These are phyloP conservation scores for Auxenochlorella protothecoides DNA, from an alignment of 139 green algal genomes.

Conservation along the genomic window DNA sequence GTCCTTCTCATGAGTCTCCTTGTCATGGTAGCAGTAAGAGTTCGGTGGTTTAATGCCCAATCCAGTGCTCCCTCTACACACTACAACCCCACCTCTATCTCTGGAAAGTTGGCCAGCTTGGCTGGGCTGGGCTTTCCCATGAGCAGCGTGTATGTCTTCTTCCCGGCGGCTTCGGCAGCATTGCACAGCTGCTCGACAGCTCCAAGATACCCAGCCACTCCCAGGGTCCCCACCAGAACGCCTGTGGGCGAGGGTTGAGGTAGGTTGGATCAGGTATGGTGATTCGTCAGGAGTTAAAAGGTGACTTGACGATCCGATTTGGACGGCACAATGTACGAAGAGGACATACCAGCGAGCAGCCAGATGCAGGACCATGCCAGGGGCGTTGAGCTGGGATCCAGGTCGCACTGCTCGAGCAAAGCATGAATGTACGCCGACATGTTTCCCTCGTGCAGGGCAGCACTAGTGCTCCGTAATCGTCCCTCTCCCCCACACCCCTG, in stretches of 20 bases:
- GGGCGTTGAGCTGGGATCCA: too few relatives aligned
- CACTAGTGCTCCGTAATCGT: too few relatives aligned
- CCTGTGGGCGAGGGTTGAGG: conserved; percentile 8
- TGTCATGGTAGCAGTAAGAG: not conserved
- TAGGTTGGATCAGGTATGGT: too few relatives aligned
- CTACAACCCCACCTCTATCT: conserved; percentile 51
- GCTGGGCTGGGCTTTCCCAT: conserved; percentile 83
- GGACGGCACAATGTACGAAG: too few relatives aligned
- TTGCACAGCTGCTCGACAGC: conserved; percentile 39
- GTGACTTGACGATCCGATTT: too few relatives aligned
- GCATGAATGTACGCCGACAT: too few relatives aligned
- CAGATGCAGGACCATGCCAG: too few relatives aligned
- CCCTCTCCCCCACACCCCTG: not conserved
- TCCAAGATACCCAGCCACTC: conserved; percentile 56
- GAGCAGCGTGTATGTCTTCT: conserved; percentile 81
- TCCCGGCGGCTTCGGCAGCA: conserved; percentile 50
- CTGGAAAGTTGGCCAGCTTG: conserved; percentile 96
- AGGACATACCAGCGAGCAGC: too few relatives aligned
- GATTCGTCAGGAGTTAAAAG: too few relatives aligned
- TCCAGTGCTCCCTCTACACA: conserved; percentile 32
- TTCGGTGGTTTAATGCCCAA: conserved; percentile 3
- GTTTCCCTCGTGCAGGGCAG: too few relatives aligned
- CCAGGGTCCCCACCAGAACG: conserved; percentile 73
- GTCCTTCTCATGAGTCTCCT: too few relatives aligned
- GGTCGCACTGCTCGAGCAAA: too few relatives aligned